Evolutionary conservation across 148 eudicot species (phyloP).

Genomic region (Vaccinium corymbosum): DNA sequence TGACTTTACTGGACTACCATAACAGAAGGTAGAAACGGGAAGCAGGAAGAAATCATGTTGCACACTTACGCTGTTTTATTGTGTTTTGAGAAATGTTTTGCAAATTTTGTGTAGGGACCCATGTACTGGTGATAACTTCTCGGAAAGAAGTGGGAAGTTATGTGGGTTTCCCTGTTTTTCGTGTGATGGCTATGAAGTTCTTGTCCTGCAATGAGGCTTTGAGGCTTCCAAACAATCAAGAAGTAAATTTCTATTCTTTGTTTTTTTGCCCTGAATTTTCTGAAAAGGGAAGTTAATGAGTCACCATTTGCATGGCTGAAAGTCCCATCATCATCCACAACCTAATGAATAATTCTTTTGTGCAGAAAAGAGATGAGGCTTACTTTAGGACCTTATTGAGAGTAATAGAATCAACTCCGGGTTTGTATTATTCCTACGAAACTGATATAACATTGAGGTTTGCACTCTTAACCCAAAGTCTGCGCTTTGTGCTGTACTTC

Average conservation of each 20-base stretch:
- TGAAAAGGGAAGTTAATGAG: neutral
- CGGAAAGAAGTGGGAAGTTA: slow-evolving; percentile 78
- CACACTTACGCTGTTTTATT: neutral
- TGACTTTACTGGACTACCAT: neutral
- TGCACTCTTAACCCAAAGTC: slow-evolving; percentile 15
- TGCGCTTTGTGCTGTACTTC: neutral
- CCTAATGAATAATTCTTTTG: slow-evolving; percentile 8
- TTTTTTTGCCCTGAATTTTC: slow-evolving; percentile 14
- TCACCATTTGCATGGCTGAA: slow-evolving; percentile 1
- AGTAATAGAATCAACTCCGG: slow-evolving; percentile 87
- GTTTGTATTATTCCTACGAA: slow-evolving; percentile 90
- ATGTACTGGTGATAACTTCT: slow-evolving; percentile 76
- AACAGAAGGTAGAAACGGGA: neutral
- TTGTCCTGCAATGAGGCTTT: slow-evolving; percentile 66
- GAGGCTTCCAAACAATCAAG: slow-evolving; percentile 47
- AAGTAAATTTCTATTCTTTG: slow-evolving; percentile 41
- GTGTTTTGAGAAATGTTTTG: slow-evolving; percentile 3
- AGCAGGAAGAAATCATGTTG: neutral
- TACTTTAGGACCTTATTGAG: slow-evolving; percentile 79
- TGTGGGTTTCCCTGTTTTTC: slow-evolving; percentile 80
- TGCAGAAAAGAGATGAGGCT: slow-evolving; percentile 88
- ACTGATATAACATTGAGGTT: slow-evolving; percentile 93
- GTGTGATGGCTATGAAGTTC: slow-evolving; percentile 76
- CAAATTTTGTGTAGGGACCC: slow-evolving; percentile 47
- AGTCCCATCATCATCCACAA: neutral